Conservation (phyloP, 2,329 filamentous ascomycete genomes). For the Ophiognomonia clavigignenti-juglandacearum region DNA sequence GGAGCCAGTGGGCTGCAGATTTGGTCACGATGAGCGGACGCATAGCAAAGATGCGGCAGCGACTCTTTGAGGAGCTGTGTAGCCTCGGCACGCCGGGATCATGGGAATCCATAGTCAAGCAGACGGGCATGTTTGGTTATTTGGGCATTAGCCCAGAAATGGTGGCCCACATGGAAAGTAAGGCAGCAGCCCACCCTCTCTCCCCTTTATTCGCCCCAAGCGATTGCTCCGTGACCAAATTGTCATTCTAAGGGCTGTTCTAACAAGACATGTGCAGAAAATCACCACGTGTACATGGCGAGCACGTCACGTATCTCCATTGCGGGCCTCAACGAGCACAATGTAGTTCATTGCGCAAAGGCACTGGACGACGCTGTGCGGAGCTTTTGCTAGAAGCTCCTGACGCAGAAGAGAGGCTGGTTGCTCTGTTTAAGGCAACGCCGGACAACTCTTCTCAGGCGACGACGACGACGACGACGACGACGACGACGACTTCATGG, state of each 20-base stretch:
- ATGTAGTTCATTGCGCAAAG: conserved; percentile 27
- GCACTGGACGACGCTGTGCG: conserved; percentile 17
- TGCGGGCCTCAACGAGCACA: conserved; percentile 32
- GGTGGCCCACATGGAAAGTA: conserved; percentile 32
- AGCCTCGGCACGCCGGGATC: conserved; percentile 28
- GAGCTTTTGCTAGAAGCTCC: background rate
- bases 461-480: too few relatives aligned
- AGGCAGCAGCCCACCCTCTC: background rate
- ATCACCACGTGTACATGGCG: conserved; percentile 34
- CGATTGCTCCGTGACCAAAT: background rate
- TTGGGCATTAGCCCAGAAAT: conserved; percentile 45
- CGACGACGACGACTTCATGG: too few relatives aligned
- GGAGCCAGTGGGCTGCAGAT: conserved; percentile 29
- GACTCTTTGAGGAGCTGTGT: conserved; percentile 28
- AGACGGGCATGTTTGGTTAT: conserved; percentile 36
- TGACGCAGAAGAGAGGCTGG: background rate
- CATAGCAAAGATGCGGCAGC: conserved; percentile 30
- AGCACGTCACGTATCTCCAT: conserved; percentile 33
- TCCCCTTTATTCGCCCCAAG: background rate
- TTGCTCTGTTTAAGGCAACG: too few relatives aligned
- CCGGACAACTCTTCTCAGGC: too few relatives aligned
- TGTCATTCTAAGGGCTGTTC: background rate
- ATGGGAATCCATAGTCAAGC: conserved; percentile 32
- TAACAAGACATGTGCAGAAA: conserved; percentile 20
- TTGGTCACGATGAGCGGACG: conserved; percentile 31